These are phyloP conservation scores for Ascomycota sp. DNA, from an alignment of 2,329 filamentous ascomycete species.

Conservation along the genomic window DNA sequence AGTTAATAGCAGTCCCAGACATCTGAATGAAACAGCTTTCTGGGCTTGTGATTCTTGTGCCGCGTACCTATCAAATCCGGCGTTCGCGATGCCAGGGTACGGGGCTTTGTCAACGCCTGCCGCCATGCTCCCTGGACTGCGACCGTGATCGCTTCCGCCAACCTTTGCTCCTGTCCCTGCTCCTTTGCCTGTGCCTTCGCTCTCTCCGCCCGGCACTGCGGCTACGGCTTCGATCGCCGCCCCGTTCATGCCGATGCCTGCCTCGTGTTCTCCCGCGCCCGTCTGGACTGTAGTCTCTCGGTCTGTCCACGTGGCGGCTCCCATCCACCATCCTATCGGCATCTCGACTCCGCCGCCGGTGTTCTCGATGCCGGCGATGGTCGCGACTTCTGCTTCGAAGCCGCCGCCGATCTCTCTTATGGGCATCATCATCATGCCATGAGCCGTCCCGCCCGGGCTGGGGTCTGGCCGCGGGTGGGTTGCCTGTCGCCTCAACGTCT, in stretches of 20 bases:
- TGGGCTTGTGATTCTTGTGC: no score
- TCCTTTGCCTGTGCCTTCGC: constrained; percentile 3
- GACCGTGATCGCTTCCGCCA: constrained; percentile 5
- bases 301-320: constrained; percentile 7
- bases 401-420: constrained; percentile 11
- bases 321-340: constrained; percentile 4
- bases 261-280: constrained; percentile 1
- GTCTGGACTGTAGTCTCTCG: constrained; percentile 4
- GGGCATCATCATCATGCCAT: constrained; percentile 8
- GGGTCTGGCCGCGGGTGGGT: constrained; percentile 7
- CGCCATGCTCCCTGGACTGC: constrained; percentile 4
- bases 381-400: constrained; percentile 13
- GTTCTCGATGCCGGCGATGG: constrained; percentile 9
- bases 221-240: constrained; percentile 4
- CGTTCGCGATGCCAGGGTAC: neutral
- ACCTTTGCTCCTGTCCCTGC: constrained; percentile 3
- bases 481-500: constrained; percentile 10
- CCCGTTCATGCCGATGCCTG: constrained; percentile 2
- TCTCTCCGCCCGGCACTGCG: constrained; percentile 1
- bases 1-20: no score
- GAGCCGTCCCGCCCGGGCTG: constrained; percentile 10
- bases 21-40: no score
- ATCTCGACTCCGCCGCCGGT: constrained; percentile 9
- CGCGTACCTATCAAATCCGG: neutral
- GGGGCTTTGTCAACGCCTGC: constrained; percentile 2